Evolutionary conservation across 176 grass and related monocot genomes (phyloP).

Genomic region (Oryza officinalis): DNA sequence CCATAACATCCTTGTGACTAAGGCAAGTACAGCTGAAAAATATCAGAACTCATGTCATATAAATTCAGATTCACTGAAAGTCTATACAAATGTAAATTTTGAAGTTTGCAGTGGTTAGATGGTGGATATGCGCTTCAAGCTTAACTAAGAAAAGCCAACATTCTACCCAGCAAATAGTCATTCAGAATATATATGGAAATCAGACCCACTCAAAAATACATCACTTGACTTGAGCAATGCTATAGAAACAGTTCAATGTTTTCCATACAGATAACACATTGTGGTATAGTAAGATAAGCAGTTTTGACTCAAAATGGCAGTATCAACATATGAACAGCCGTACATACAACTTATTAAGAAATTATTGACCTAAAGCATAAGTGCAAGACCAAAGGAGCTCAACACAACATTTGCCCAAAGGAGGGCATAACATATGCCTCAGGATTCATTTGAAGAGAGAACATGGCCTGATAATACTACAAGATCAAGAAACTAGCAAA

Average conservation of each 20-base stretch:
- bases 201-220: neutral
- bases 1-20: neutral
- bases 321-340: neutral
- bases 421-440: neutral
- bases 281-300: neutral
- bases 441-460: neutral
- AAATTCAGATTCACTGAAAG: neutral
- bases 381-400: constrained; percentile 1
- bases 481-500: neutral
- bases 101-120: neutral
- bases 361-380: neutral
- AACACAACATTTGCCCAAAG: neutral
- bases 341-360: neutral
- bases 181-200: constrained; percentile 9
- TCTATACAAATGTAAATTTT: neutral
- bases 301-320: neutral
- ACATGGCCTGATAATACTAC: neutral
- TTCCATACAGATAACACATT: neutral
- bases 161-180: neutral
- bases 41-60: neutral
- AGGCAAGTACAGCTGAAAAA: neutral
- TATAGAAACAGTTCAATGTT: neutral
- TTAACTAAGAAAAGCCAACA: constrained; percentile 8
- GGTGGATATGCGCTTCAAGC: neutral
- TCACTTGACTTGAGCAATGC: neutral